Percentiles rank a stretch among this genome's conserved stretches.
Conservation (phyloP, 306 rosid species). For the Prunus mira region DNA sequence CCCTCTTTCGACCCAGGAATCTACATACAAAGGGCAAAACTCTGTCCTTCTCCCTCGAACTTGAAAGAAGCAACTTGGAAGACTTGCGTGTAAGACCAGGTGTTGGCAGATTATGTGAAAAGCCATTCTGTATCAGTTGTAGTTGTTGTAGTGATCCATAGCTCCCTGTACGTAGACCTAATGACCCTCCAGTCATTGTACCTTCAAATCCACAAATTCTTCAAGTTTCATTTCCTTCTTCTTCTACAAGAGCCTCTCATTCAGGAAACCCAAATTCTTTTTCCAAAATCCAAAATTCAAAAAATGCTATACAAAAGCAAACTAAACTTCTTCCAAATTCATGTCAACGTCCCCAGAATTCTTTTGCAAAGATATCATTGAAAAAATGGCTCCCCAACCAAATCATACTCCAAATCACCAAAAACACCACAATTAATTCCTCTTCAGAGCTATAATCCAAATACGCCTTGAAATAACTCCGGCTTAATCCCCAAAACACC, state of each 20-base stretch:
- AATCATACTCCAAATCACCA: not conserved
- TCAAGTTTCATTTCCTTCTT: constrained; percentile 53
- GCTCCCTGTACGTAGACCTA: constrained; percentile 82
- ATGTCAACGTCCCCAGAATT: not conserved
- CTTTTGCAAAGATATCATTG: not conserved
- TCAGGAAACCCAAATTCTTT: constrained; percentile 16
- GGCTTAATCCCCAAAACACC: not conserved
- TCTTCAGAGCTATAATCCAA: not conserved
- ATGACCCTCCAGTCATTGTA: constrained; percentile 86
- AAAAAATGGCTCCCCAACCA: not conserved
- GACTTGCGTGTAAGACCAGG: constrained; percentile 56
- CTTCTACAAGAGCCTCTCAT: constrained; percentile 24
- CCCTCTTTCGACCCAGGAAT: constrained; percentile 59
- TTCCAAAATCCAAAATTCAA: constrained; percentile 23
- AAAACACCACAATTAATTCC: not conserved
- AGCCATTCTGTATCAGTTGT: constrained; percentile 49
- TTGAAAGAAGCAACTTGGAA: constrained; percentile 58
- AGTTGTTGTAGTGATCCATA: constrained; percentile 64
- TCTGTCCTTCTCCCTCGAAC: constrained; percentile 83
- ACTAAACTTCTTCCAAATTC: constrained; percentile 1
- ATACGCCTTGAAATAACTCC: not conserved
- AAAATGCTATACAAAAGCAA: not conserved
- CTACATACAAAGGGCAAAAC: constrained; percentile 48
- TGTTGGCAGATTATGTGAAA: constrained; percentile 30
- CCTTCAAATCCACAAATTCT: constrained; percentile 42